phyloP scores from a whole-genome alignment of 139 green algal genomes.

The Microglena sp. region DNA sequence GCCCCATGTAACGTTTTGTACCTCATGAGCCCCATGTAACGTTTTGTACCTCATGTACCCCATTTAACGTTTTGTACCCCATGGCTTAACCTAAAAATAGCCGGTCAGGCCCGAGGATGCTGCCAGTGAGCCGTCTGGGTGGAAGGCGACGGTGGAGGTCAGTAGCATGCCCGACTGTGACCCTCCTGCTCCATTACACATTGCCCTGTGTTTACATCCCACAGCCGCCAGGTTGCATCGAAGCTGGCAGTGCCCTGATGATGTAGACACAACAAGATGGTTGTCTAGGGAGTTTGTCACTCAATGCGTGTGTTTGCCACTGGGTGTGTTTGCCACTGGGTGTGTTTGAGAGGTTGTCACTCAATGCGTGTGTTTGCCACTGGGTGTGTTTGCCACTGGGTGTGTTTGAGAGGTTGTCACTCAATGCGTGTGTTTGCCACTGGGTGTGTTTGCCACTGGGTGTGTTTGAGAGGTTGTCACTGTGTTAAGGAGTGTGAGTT shows the following conservation, averaged over 20 bases:
- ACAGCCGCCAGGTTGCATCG: constrained; percentile 93
- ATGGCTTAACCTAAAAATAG: background rate
- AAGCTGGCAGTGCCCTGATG: constrained; percentile 70
- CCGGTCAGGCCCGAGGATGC: constrained; percentile 52
- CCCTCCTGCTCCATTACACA: constrained; percentile 94
- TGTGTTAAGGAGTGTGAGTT: too few relatives aligned
- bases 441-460: too few relatives aligned
- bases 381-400: too few relatives aligned
- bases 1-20: background rate
- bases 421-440: too few relatives aligned
- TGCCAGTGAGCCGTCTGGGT: constrained; percentile 72
- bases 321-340: too few relatives aligned
- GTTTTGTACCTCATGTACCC: background rate
- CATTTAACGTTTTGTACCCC: background rate
- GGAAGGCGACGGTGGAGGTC: constrained; percentile 82
- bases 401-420: too few relatives aligned
- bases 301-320: too few relatives aligned
- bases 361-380: too few relatives aligned
- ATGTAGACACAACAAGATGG: background rate
- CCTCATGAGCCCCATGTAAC: background rate
- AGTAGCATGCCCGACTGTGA: constrained; percentile 87
- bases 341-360: too few relatives aligned
- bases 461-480: too few relatives aligned
- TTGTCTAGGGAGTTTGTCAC: too few relatives aligned
- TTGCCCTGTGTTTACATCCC: constrained; percentile 74